phyloP scores from a whole-genome alignment of 352 stramenopile genomes.

The Achlya hypogyna region DNA sequence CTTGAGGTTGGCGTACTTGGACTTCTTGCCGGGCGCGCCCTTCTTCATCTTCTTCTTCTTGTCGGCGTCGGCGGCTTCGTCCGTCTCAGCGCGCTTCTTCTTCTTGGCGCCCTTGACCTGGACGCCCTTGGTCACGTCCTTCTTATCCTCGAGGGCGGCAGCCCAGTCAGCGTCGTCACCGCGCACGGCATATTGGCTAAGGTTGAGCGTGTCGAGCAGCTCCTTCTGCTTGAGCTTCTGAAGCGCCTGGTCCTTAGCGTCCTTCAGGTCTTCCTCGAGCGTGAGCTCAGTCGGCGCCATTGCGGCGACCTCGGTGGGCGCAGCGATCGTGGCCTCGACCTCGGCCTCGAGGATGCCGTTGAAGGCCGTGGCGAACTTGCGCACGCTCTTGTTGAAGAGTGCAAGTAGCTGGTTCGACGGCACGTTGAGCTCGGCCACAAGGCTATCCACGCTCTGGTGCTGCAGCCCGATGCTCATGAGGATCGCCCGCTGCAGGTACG shows the following conservation, averaged over 20 bases:
- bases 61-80: constrained; percentile 26
- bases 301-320: constrained; percentile 66
- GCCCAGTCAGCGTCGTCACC: constrained; percentile 92
- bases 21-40: constrained; percentile 36
- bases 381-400: constrained; percentile 96
- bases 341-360: constrained; percentile 71
- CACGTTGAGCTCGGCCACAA: constrained; percentile 91
- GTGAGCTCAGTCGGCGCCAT: constrained; percentile 76
- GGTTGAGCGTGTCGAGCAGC: constrained; percentile 79
- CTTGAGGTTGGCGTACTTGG: constrained; percentile 69
- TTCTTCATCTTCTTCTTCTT: constrained; percentile 35
- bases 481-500: constrained; percentile 92
- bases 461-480: constrained; percentile 93
- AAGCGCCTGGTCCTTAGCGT: constrained; percentile 68
- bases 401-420: constrained; percentile 94
- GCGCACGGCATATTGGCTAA: constrained; percentile 94
- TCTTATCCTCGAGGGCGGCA: constrained; percentile 36
- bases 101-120: constrained; percentile 85
- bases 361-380: constrained; percentile 82
- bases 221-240: constrained; percentile 72
- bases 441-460: constrained; percentile 89
- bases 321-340: constrained; percentile 49
- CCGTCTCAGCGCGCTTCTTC: constrained; percentile 42
- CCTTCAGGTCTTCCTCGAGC: constrained; percentile 68
- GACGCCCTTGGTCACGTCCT: constrained; percentile 31